Conservation (phyloP, 176 grass and related monocot genomes). For the Puccinellia tenuiflora region DNA sequence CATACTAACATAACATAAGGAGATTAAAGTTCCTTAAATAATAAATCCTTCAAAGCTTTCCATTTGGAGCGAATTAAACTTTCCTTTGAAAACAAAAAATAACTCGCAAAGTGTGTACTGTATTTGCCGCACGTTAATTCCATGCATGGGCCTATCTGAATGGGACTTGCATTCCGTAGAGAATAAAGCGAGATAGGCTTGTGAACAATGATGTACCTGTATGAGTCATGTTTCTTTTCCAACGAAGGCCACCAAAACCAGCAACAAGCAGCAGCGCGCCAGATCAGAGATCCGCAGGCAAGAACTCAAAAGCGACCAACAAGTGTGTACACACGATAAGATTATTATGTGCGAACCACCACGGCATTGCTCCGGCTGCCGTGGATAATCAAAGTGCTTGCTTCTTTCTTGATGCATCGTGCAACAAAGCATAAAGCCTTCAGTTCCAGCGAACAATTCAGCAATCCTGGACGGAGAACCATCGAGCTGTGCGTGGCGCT, state of each 20-base stretch:
- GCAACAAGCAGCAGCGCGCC: neutral
- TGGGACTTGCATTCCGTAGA: neutral
- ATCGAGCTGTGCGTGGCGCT: neutral
- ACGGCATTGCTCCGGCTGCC: neutral
- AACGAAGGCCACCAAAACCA: neutral
- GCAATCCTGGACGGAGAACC: neutral
- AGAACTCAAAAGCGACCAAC: neutral
- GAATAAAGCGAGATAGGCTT: neutral
- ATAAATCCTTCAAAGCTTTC: neutral
- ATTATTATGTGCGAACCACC: conserved; percentile 8
- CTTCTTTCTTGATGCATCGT: neutral
- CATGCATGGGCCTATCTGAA: neutral
- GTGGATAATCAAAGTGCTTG: neutral
- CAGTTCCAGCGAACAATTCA: no score
- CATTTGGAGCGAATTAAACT: neutral
- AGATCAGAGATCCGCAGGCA: neutral
- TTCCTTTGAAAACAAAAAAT: neutral
- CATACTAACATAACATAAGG: neutral
- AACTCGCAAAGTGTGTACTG: neutral
- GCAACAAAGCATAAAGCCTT: neutral
- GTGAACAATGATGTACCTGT: neutral
- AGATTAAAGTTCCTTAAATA: neutral
- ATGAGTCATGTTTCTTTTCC: neutral
- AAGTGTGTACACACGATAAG: neutral
- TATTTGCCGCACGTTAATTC: neutral